phyloP scores from a whole-genome alignment of 441 rosid genomes.

The Pelargonium citronellum region DNA sequence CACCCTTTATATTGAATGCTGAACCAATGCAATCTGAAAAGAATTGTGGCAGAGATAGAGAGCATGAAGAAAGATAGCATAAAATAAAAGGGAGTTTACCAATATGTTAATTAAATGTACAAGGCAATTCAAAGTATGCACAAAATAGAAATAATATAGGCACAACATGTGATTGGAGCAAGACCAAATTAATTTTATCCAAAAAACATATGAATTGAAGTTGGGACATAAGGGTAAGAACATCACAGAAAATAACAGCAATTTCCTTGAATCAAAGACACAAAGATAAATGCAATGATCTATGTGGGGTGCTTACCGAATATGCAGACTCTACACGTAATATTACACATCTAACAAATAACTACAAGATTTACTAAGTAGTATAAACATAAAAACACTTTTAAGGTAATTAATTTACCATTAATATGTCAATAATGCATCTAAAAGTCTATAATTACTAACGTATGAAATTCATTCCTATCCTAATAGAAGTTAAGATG shows the following conservation, averaged over 20 bases:
- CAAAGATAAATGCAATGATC: neutral
- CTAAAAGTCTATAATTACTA: neutral
- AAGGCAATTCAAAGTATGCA: no score
- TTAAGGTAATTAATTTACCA: neutral
- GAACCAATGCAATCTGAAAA: constrained; percentile 91
- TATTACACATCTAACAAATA: neutral
- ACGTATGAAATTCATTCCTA: neutral
- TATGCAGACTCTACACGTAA: neutral
- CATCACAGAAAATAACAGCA: neutral
- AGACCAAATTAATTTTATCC: neutral
- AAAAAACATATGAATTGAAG: neutral
- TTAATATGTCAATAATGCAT: neutral
- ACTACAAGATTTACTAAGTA: neutral
- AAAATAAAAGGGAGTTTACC: no score
- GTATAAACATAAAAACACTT: neutral
- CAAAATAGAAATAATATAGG: neutral
- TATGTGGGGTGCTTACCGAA: neutral
- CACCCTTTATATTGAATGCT: constrained; percentile 89
- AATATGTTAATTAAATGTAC: no score
- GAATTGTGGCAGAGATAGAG: neutral
- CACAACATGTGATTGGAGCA: neutral
- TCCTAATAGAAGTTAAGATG: neutral
- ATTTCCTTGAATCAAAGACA: neutral
- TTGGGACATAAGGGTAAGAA: neutral
- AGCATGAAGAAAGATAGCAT: no score